phyloP scores from a whole-genome alignment of 1,139 yeast species.

The Saccharomycopsis hybrid region DNA sequence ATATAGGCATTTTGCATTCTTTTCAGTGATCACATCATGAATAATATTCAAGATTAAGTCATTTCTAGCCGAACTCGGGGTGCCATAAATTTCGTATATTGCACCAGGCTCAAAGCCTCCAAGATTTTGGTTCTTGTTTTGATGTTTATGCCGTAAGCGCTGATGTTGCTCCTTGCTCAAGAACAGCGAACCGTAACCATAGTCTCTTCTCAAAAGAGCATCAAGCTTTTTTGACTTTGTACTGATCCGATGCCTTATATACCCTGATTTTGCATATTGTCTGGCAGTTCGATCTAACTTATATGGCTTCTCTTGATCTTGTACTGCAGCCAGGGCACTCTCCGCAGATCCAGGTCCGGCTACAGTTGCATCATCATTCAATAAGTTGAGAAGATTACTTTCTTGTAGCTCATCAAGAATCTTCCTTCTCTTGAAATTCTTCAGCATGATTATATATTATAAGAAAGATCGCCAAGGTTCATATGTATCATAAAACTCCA shows the following conservation, averaged over 20 bases:
- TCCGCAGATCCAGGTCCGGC: too few species aligned
- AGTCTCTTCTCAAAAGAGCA: neutral
- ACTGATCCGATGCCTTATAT: too few species aligned
- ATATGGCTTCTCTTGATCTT: too few species aligned
- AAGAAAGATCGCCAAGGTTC: too few species aligned
- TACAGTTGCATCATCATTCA: too few species aligned
- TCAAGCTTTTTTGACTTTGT: conserved; percentile 1
- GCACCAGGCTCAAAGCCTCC: conserved; percentile 16
- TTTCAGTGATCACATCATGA: neutral
- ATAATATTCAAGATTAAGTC: conserved; percentile 6
- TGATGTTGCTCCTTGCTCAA: neutral
- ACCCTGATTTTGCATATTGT: too few species aligned
- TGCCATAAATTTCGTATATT: conserved; percentile 19
- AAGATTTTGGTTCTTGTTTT: neutral
- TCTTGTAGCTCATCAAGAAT: neutral
- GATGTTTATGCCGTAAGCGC: too few species aligned
- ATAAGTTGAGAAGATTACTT: neutral
- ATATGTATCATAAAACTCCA: too few species aligned
- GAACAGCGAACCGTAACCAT: neutral
- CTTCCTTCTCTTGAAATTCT: neutral
- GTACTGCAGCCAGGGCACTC: too few species aligned
- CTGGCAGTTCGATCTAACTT: too few species aligned
- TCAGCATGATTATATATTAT: too few species aligned
- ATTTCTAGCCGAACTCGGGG: conserved; percentile 3
- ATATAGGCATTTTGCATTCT: conserved; percentile 7